A percentile compares a stretch with the other conserved stretches of the same genome.
Evolutionary conservation across 768 basidiomycete species (phyloP).

Genomic region (Sarcodon aspratus): DNA sequence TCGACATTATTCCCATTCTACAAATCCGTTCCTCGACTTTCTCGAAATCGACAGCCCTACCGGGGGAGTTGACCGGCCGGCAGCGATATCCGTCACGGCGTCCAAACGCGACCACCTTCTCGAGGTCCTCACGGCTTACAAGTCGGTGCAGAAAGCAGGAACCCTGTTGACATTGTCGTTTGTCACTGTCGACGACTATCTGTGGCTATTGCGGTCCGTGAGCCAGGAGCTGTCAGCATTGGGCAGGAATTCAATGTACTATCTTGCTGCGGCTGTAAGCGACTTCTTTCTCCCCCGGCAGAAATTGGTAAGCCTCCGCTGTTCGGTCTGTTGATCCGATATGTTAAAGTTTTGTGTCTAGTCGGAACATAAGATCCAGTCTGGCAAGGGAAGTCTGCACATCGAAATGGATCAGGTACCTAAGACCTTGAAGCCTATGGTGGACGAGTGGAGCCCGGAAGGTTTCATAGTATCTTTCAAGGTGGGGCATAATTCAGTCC

Average conservation of each 20-base stretch:
- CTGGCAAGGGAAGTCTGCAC: conserved; percentile 82
- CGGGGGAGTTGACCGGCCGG: conserved; percentile 1
- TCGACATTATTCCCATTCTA: conserved; percentile 95
- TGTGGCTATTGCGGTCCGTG: conserved; percentile 80
- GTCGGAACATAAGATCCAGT: conserved; percentile 99
- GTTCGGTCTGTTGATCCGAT: not conserved
- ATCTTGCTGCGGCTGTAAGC: conserved; percentile 95
- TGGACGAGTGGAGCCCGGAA: conserved; percentile 85
- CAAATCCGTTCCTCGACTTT: conserved; percentile 95
- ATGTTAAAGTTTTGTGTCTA: conserved; percentile 16
- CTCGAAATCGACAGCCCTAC: conserved; percentile 47
- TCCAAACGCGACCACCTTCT: conserved; percentile 57
- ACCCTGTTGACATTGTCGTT: conserved; percentile 81
- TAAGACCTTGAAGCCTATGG: conserved; percentile 87
- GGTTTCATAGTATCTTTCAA: conserved; percentile 98
- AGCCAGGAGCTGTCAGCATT: conserved; percentile 67
- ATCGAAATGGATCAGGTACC: conserved; percentile 99
- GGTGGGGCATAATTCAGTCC: conserved; percentile 28
- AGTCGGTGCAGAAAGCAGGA: conserved; percentile 62
- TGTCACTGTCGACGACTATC: conserved; percentile 92
- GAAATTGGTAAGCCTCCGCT: conserved; percentile 58
- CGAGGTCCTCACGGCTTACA: conserved; percentile 68
- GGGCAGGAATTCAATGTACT: conserved; percentile 76
- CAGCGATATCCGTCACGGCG: conserved; percentile 35
- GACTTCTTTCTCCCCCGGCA: conserved; percentile 95